Conservation (phyloP, 2,329 filamentous ascomycete genomes). For the Trichoderma sp. region DNA sequence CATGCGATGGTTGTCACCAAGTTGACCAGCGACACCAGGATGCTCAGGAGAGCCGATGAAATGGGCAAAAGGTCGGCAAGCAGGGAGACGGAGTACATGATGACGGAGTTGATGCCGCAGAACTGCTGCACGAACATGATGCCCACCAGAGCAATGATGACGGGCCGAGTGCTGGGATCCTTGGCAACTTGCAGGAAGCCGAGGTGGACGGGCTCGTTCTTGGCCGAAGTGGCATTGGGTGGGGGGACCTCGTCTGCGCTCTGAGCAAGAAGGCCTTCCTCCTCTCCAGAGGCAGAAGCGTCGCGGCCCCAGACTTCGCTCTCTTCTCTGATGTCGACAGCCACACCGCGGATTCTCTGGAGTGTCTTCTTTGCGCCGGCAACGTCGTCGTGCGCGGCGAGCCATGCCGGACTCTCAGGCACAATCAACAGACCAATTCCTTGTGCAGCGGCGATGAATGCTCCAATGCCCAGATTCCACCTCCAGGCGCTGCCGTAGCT, state of each 20-base stretch:
- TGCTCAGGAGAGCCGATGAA: slow-evolving; percentile 81
- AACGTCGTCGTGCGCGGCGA: slow-evolving; percentile 68
- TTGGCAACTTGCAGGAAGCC: slow-evolving; percentile 68
- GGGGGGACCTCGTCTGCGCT: slow-evolving; percentile 31
- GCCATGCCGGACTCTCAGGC: slow-evolving; percentile 86
- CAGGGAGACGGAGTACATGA: slow-evolving; percentile 97
- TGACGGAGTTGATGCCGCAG: slow-evolving; percentile 92
- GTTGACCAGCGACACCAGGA: slow-evolving; percentile 85
- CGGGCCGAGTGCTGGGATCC: slow-evolving; percentile 70
- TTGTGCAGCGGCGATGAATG: slow-evolving; percentile 69
- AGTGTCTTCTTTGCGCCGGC: slow-evolving; percentile 68
- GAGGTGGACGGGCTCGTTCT: slow-evolving; percentile 47
- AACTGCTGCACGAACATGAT: slow-evolving; percentile 94
- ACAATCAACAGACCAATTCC: slow-evolving; percentile 72
- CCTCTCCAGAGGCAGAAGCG: slow-evolving; percentile 58
- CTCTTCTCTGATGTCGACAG: slow-evolving; percentile 73
- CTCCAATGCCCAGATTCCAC: slow-evolving; percentile 76
- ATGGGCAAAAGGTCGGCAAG: slow-evolving; percentile 79
- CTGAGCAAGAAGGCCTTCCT: slow-evolving; percentile 67
- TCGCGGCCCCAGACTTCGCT: slow-evolving; percentile 62
- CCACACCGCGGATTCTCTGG: slow-evolving; percentile 73
- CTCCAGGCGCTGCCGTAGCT: slow-evolving; percentile 82
- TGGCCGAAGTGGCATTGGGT: slow-evolving; percentile 21
- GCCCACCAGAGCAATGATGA: slow-evolving; percentile 81
- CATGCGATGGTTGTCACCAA: slow-evolving; percentile 79